These are phyloP conservation scores for Fallopia convolvulus DNA, from an alignment of 148 eudicot species.

Conservation along the genomic window DNA sequence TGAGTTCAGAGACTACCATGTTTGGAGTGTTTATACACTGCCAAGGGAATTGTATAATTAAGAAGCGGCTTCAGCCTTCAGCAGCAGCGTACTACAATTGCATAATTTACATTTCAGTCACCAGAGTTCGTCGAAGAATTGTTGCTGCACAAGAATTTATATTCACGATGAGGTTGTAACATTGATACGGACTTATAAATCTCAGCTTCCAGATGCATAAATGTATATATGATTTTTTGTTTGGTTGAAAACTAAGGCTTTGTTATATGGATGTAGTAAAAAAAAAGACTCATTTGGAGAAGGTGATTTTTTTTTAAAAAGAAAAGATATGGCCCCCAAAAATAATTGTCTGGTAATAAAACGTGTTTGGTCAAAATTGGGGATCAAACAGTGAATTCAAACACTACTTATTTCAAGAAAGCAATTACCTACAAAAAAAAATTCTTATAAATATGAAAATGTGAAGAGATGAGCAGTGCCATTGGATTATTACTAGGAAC, in stretches of 20 bases:
- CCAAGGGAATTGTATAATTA: neutral
- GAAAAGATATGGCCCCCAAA: too few species aligned
- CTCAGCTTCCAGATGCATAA: neutral
- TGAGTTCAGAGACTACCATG: neutral
- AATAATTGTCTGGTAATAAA: too few species aligned
- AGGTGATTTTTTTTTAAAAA: too few species aligned
- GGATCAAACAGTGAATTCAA: too few species aligned
- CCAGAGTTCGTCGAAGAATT: neutral
- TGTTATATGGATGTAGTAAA: neutral
- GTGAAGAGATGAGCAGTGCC: neutral
- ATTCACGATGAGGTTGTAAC: neutral
- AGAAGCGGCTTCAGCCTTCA: neutral
- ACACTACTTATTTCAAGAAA: too few species aligned
- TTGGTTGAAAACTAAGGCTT: too few species aligned
- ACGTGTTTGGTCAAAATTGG: too few species aligned
- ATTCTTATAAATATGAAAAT: neutral
- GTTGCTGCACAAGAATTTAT: constrained; percentile 6
- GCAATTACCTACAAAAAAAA: too few species aligned
- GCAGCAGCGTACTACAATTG: neutral
- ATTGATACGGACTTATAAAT: neutral
- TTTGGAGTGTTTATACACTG: neutral
- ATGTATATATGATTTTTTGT: too few species aligned
- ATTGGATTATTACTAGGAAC: neutral
- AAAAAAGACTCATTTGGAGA: neutral
- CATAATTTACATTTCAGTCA: neutral